Conservation (phyloP, 2,329 filamentous ascomycete species). For the Trematosphaeria pertusa region DNA sequence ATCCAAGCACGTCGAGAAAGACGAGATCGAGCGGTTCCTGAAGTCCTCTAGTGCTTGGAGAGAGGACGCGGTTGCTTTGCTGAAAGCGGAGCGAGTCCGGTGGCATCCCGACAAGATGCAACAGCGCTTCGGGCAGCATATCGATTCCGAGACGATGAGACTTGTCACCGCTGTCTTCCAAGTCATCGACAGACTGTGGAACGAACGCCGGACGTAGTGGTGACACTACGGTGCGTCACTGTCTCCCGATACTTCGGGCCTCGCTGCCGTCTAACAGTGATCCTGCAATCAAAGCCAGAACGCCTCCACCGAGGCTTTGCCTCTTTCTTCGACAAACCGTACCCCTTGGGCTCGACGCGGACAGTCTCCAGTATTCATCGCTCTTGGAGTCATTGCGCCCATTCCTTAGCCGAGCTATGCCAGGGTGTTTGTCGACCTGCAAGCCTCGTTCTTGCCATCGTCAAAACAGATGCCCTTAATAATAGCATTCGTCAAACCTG, state of each 20-base stretch:
- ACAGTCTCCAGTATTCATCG: too few species aligned
- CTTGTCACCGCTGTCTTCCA: conserved; percentile 91
- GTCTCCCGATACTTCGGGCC: not conserved
- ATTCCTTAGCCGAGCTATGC: too few species aligned
- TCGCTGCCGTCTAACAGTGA: not conserved
- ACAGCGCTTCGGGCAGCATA: conserved; percentile 76
- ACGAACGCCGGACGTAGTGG: conserved; percentile 52
- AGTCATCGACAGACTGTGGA: conserved; percentile 83
- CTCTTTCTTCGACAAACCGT: too few species aligned
- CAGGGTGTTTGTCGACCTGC: not conserved
- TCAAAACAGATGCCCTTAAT: conserved; percentile 1
- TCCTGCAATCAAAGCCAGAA: conserved; percentile 1
- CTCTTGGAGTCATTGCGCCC: too few species aligned
- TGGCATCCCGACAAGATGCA: conserved; percentile 99
- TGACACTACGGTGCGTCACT: not conserved
- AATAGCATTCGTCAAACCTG: conserved; percentile 2
- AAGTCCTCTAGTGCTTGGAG: conserved; percentile 56
- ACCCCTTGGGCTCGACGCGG: too few species aligned
- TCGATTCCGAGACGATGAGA: conserved; percentile 75
- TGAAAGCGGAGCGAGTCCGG: conserved; percentile 86
- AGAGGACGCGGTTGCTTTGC: conserved; percentile 54
- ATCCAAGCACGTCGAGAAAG: conserved; percentile 62
- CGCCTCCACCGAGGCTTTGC: too few species aligned
- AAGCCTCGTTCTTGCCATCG: not conserved
- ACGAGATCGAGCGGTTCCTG: conserved; percentile 74